A percentile compares a stretch with the other conserved stretches of the same genome.
phyloP scores from a whole-genome alignment of 2,329 filamentous ascomycete species.

The Fusarium subtropicale region DNA sequence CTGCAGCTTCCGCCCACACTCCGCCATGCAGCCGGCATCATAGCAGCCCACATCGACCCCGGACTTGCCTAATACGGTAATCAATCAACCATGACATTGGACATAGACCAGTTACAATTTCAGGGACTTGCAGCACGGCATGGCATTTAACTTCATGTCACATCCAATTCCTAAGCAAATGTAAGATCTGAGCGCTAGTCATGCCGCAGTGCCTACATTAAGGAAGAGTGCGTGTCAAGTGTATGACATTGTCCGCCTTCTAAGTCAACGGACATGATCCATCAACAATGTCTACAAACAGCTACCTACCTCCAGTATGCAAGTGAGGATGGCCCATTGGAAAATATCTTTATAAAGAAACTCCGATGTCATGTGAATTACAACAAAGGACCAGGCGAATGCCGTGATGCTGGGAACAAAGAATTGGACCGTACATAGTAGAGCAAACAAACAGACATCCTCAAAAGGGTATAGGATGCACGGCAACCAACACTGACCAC shows the following conservation, averaged over 20 bases:
- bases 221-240: neutral
- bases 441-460: neutral
- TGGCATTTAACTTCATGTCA: conserved; percentile 6
- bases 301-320: neutral
- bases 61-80: conserved; percentile 49
- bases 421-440: neutral
- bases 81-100: conserved; percentile 24
- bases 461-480: neutral
- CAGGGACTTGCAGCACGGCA: conserved; percentile 22
- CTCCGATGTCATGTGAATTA: conserved; percentile 5
- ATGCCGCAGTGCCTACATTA: neutral
- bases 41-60: conserved; percentile 31
- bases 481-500: neutral
- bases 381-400: conserved; percentile 1
- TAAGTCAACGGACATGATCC: neutral
- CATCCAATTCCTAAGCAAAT: neutral
- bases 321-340: conserved; percentile 5
- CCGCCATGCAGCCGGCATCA: conserved; percentile 42
- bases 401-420: neutral
- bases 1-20: conserved; percentile 38
- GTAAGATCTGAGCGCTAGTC: neutral
- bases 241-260: too few species aligned
- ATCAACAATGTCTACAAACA: neutral
- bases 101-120: conserved; percentile 4
- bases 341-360: conserved; percentile 21